Conservation (phyloP, 2,329 filamentous ascomycete genomes). For the Phoma sp. region DNA sequence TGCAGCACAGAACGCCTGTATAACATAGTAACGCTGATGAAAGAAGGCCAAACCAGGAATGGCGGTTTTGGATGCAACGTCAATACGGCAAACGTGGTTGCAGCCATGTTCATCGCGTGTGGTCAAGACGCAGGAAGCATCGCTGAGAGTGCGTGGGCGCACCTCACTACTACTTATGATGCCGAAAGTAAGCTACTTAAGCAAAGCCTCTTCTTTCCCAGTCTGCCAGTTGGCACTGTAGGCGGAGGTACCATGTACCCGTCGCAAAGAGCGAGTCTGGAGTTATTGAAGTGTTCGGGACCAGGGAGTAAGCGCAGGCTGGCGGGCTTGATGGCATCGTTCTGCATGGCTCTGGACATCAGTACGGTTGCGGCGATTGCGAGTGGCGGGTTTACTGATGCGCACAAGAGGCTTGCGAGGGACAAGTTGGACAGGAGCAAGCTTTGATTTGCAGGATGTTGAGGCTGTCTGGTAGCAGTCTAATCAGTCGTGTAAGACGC, state of each 20-base stretch:
- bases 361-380: conserved; percentile 5
- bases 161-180: conserved; percentile 1
- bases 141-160: conserved; percentile 4
- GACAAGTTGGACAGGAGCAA: neutral
- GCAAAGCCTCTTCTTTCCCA: conserved; percentile 7
- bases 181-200: neutral
- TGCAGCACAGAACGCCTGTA: conserved; percentile 2
- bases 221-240: conserved; percentile 3
- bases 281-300: neutral
- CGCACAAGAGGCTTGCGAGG: conserved; percentile 5
- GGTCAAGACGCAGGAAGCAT: conserved; percentile 11
- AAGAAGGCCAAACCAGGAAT: neutral
- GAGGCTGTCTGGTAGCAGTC: no score
- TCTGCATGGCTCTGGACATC: conserved; percentile 7
- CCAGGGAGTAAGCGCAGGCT: conserved; percentile 1
- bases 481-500: neutral
- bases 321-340: conserved; percentile 6
- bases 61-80: conserved; percentile 7
- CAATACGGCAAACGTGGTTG: conserved; percentile 6
- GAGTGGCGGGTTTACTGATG: conserved; percentile 8
- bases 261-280: conserved; percentile 1
- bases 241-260: conserved; percentile 10
- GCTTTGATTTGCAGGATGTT: neutral
- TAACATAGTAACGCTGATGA: neutral
- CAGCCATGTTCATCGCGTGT: conserved; percentile 7